Base-by-base conservation (phyloP, 2,329 filamentous ascomycete species). In the Tolypocladium nubicola region DNA sequence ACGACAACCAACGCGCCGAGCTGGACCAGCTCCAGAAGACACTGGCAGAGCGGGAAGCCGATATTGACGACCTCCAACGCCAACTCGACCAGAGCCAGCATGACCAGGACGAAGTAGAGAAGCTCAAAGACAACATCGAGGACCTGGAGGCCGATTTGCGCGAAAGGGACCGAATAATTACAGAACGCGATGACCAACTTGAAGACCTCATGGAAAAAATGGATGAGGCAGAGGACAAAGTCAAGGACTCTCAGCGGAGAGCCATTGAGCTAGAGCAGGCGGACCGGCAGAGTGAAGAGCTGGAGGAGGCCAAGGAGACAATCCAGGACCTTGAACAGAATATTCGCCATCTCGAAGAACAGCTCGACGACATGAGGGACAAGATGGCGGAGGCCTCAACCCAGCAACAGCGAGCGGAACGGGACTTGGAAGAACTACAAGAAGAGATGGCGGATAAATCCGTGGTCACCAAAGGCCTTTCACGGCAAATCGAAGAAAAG, bases 371-470 rank as follows among this genome's bases (percentile, higher is more conserved):
- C 19, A 73, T 80, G 57, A 81, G 79, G 62, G 76, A 80, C 14
- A 79, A 79, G 62, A 70, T 81, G 21, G 73, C 83, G 41, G 75
- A 81, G 55, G 82, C 83, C 0, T 59, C 78, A 9, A 67, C 73
- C 1, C 77, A 84, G 57, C 83, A 81, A 62, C 75, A 82, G 26
- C 77, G 79, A 37, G 83, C 83, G 2, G 80, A 85, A 63, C 73
- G 71, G 8, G 79, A 87, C 58, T 73, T 87, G 19, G 79, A 85
- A 63, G 83, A 87, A 65, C 76, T 91, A 30, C 87, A 89, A 60
- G 86, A 89, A 56, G 88, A 91, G 64, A 83, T 91, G 79, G 81
- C 87, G 26, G 86, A 92, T 71, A 91, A 90, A 64, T 92, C 88
- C 0, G 80, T 90, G 41, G 83, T 84, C 56, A 88, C 87, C 14